A percentile compares a stretch with the other conserved stretches of the same genome.
phyloP scores from a whole-genome alignment of 495 filamentous ascomycete species.

The Penicillium coprophilum region DNA sequence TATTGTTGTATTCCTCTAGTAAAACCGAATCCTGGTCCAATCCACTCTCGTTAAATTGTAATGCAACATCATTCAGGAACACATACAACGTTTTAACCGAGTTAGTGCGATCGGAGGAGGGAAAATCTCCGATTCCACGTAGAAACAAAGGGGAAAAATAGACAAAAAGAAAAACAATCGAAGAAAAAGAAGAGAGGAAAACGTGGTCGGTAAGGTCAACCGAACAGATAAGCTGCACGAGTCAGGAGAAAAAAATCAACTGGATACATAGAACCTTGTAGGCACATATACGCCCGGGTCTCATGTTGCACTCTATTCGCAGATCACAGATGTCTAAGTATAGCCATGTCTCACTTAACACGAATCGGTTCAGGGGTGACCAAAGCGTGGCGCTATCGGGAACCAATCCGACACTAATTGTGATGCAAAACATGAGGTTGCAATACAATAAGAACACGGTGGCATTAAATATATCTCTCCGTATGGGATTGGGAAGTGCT shows the following conservation, averaged over 20 bases:
- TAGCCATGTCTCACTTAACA: conserved; percentile 22
- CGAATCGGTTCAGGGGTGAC: conserved; percentile 20
- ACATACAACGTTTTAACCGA: conserved; percentile 21
- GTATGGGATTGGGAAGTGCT: neutral
- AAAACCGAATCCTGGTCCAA: neutral
- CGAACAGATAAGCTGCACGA: conserved; percentile 8
- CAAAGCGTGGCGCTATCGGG: conserved; percentile 18
- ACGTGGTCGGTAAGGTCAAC: conserved; percentile 11
- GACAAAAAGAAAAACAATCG: neutral
- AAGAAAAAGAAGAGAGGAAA: neutral
- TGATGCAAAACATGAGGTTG: conserved; percentile 31
- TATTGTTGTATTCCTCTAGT: neutral
- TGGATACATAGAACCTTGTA: conserved; percentile 1
- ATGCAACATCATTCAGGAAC: conserved; percentile 20
- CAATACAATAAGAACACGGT: conserved; percentile 20
- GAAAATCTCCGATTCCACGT: conserved; percentile 19
- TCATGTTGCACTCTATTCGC: conserved; percentile 11
- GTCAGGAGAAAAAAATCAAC: conserved; percentile 2
- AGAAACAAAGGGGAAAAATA: neutral
- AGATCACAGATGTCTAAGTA: conserved; percentile 13
- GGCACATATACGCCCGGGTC: conserved; percentile 4
- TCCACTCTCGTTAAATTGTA: conserved; percentile 11
- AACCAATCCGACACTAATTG: conserved; percentile 17
- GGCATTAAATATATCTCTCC: neutral
- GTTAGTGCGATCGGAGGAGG: conserved; percentile 24